phyloP scores from a whole-genome alignment of 352 stramenopile genomes.

The Peronosclerospora sorghi region DNA sequence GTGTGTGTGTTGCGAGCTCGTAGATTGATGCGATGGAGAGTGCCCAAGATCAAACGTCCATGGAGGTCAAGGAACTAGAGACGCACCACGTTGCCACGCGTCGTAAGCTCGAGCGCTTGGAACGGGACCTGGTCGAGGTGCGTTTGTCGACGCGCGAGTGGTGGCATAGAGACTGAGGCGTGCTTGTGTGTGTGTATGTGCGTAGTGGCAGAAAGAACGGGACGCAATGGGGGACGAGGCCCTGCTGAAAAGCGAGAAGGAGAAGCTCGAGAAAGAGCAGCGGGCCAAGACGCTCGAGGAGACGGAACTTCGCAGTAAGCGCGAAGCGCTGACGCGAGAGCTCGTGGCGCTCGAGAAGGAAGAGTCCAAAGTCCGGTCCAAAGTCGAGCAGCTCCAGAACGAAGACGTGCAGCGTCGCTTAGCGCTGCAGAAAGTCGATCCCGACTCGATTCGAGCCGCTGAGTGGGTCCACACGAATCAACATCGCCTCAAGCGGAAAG shows the following conservation, averaged over 20 bases:
- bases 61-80: constrained; percentile 53
- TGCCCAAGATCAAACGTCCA: constrained; percentile 54
- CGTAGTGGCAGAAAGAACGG: constrained; percentile 51
- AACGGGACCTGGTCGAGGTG: constrained; percentile 49
- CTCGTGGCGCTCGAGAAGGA: constrained; percentile 39
- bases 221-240: constrained; percentile 37
- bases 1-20: neutral
- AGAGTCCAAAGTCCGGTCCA: constrained; percentile 35
- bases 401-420: constrained; percentile 60
- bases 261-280: constrained; percentile 50
- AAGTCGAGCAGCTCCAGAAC: constrained; percentile 60
- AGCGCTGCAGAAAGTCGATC: constrained; percentile 44
- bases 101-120: constrained; percentile 54
- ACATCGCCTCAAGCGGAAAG: constrained; percentile 53
- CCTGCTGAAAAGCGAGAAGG: constrained; percentile 46
- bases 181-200: neutral
- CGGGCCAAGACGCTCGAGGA: constrained; percentile 65
- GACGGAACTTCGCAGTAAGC: constrained; percentile 57
- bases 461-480: constrained; percentile 74
- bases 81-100: constrained; percentile 61
- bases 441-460: constrained; percentile 57
- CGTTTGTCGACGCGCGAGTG: neutral
- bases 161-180: too few species aligned
- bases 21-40: constrained; percentile 60
- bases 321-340: constrained; percentile 40